Evolutionary conservation across 2,329 filamentous ascomycete species (phyloP), one percentile per base, ranked within the genome.

Genomic region (Penicillium sp.): DNA sequence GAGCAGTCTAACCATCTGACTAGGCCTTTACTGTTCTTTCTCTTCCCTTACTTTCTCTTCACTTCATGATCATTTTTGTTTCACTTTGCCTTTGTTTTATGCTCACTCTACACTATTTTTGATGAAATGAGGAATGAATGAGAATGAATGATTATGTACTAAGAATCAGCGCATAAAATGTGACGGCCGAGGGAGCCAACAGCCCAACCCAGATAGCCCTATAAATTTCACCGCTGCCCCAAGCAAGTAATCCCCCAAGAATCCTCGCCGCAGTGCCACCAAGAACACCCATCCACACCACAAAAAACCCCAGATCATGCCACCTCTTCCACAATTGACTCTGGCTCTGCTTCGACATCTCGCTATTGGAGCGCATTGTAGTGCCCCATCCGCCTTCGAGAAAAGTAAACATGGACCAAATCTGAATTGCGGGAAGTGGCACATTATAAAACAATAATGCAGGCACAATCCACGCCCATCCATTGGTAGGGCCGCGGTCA

Each of bases 371-470:
- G 3, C 71, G 62, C 70, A 72, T 72, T 5, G 65, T 60, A 0
- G 70, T 73, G 1, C 70, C 71, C 71, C 70, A 73, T 0, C 67
- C 66, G 14, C 69, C 67, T 20, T 71, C 64, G 12, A 71, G 61
- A 4, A 69, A 59, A 0, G 71, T 74, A 5, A 71, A 16, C 24
- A 72, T 56, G 26, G 66, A 67, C 71, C 71, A 74, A 12, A 67
- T 60, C 58, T 70, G 66, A n/a, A 73, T 67, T 9, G 67, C 68
- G 0, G 71, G 70, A 7, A 71, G 55, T 5, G 71, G 70, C 0
- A 73, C 53, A 45, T 72, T 67, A 54, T 71, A 74, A 52, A 72
- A 73, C 11, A 66, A 26, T n/a, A 68, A 52, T 3, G 63, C 66
- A 0, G 65, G 66, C 5, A 66, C 50, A 23, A 68, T 64, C 61